Evolutionary conservation across 2,329 filamentous ascomycete species (phyloP), one percentile per base, ranked within the genome.

Genomic region (Phialophora expanda): DNA sequence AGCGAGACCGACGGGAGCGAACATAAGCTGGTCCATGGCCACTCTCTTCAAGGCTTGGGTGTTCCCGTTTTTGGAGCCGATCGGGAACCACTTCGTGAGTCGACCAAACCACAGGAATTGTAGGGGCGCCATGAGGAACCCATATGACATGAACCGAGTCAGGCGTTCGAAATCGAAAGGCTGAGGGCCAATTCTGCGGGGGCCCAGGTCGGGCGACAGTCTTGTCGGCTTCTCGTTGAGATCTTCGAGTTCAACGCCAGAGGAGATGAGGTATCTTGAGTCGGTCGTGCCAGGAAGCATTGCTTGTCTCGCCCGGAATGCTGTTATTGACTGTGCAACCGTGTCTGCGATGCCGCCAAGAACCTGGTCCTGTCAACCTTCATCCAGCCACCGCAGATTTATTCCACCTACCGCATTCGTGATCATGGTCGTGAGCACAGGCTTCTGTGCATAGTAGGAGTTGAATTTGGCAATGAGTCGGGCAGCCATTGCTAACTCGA

Each of bases 391-490:
- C 24, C 20, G 7, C 26, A 34, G 59, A 22, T 38, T 61, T 55
- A 32, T 59, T n/a, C 44, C 62, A 69, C 86, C 76, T 87, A 90
- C 90, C 72, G 95, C 91, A 82, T 99, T 99, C 77, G 94, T 97
- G 76, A 97, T 92, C 94, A 99, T 99, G 80, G 96, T 99, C 69
- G 95, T 99, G 74, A 99, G 87, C 50, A 99, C 91, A 75, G 94
- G 95, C 75, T 91, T 90, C 76, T 93, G 89, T 72, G 92, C 89
- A 86, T 98, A 99, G 82, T 96, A 97, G 72, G 88, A 86, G 80
- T 97, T 97, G 84, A 96, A 99, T 76, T 92, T 91, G 73, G 91
- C 86, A 54, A 89, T 89, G 62, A 99, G 82, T 71, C 95, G 86
- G 71, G 90, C 91, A 69, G 94, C 86, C 78, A 96, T 88, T 65